A percentile compares a stretch with the other conserved stretches of the same genome.
phyloP scores from a whole-genome alignment of 441 rosid genomes.

The Isatis lusitanica region DNA sequence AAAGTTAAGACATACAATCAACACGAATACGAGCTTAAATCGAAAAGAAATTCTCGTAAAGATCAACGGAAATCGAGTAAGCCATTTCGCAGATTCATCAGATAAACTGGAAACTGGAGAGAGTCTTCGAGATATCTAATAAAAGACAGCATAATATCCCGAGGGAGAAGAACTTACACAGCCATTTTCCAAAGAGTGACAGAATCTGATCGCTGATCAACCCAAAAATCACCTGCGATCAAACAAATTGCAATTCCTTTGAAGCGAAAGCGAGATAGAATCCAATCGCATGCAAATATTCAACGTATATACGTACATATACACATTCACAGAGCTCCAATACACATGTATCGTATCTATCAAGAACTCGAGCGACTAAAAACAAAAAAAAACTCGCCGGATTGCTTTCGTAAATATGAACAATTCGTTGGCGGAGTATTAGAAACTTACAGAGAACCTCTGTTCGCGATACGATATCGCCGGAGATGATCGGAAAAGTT shows the following conservation, averaged over 20 bases:
- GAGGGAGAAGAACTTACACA: conserved; percentile 32
- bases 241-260: conserved; percentile 9
- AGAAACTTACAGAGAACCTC: background rate
- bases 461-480: background rate
- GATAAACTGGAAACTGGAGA: background rate
- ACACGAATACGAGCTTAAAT: background rate
- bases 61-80: background rate
- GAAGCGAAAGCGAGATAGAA: conserved; percentile 1
- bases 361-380: conserved; percentile 4
- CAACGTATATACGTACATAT: background rate
- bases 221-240: conserved; percentile 34
- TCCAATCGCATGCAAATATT: conserved; percentile 3
- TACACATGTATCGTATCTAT: conserved; percentile 15
- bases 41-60: background rate
- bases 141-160: conserved; percentile 7
- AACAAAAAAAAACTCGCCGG: background rate
- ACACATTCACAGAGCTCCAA: background rate
- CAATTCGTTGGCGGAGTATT: background rate
- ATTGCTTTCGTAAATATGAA: conserved; percentile 13
- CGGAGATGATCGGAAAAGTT: background rate
- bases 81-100: conserved; percentile 12
- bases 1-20: background rate
- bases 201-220: conserved; percentile 21
- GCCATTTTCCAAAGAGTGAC: conserved; percentile 31
- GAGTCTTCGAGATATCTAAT: background rate